Evolutionary conservation across 2,329 filamentous ascomycete genomes (phyloP).

Genomic region (Botrytis deweyae): DNA sequence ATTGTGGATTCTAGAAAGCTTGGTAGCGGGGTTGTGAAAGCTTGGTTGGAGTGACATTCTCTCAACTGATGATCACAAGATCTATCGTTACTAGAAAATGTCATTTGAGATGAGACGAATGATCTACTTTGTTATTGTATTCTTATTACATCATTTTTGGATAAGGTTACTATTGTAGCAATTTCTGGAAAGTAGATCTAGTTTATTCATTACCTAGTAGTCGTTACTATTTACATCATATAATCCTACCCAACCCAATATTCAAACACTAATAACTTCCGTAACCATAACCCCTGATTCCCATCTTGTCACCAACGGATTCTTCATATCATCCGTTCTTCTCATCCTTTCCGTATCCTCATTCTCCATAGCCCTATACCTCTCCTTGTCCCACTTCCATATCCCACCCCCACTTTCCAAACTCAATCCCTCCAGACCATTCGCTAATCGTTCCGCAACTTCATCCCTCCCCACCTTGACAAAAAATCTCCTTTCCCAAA

Average conservation of each 20-base stretch:
- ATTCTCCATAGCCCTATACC: conserved; percentile 30
- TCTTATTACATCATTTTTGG: not conserved
- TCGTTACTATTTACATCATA: not conserved
- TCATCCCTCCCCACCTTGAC: conserved; percentile 48
- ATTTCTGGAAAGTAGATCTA: not conserved
- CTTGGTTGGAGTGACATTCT: not conserved
- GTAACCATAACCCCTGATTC: conserved; percentile 32
- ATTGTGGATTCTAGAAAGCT: not conserved
- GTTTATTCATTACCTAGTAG: not conserved
- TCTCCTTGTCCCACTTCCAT: conserved; percentile 37
- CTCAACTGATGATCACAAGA: not conserved
- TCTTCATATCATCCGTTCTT: conserved; percentile 26
- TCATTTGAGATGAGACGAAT: not conserved
- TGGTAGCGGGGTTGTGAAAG: conserved; percentile 13
- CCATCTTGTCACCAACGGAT: conserved; percentile 29
- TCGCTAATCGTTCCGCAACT: conserved; percentile 42
- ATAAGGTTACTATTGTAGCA: not conserved
- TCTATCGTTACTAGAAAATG: too few species aligned
- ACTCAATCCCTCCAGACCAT: conserved; percentile 25
- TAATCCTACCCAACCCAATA: not conserved
- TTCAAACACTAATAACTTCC: not conserved
- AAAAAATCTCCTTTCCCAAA: conserved; percentile 86
- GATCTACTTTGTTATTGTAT: not conserved
- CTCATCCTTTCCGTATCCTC: conserved; percentile 16
- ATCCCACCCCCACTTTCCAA: conserved; percentile 36